Conservation (phyloP, 2,329 filamentous ascomycete species). For the Sphaerostilbella broomeana region DNA sequence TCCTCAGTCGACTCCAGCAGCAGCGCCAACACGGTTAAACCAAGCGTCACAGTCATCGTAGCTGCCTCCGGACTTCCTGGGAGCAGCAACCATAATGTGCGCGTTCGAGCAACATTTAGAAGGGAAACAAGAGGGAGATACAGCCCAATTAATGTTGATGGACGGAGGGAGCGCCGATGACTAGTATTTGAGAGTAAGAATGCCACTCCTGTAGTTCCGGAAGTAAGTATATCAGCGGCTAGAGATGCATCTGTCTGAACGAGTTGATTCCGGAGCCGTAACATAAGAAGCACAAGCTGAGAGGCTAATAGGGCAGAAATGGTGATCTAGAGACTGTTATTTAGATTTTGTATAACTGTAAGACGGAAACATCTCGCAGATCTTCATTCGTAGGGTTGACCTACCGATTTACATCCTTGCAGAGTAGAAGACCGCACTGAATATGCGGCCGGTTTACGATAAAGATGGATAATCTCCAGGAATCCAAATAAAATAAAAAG, state of each 20-base stretch:
- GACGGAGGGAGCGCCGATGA: conserved; percentile 19
- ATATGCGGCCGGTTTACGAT: conserved; percentile 10
- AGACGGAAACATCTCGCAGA: too few species aligned
- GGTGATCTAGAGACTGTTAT: too few species aligned
- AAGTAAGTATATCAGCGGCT: conserved; percentile 17
- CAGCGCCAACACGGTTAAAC: conserved; percentile 13
- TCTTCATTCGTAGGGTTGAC: too few species aligned
- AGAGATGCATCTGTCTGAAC: conserved; percentile 16
- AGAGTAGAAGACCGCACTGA: conserved; percentile 1
- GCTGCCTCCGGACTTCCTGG: conserved; percentile 8
- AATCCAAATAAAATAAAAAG: conserved; percentile 16
- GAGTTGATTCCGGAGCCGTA: conserved; percentile 5
- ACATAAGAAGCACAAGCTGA: conserved; percentile 16
- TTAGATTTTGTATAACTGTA: too few species aligned
- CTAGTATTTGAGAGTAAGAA: conserved; percentile 16
- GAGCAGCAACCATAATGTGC: conserved; percentile 18
- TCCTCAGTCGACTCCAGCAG: conserved; percentile 18
- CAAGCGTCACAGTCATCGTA: conserved; percentile 14
- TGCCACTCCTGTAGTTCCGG: conserved; percentile 13
- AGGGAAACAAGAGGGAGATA: conserved; percentile 17
- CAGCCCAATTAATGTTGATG: conserved; percentile 20
- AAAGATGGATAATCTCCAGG: conserved; percentile 4
- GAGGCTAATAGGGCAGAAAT: conserved; percentile 16
- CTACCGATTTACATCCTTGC: conserved; percentile 4
- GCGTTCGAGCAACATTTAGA: conserved; percentile 15